Evolutionary conservation across 2,329 filamentous ascomycete species (phyloP), one percentile per base, ranked within the genome.

Genomic region (Ceratocystis smalleyi): DNA sequence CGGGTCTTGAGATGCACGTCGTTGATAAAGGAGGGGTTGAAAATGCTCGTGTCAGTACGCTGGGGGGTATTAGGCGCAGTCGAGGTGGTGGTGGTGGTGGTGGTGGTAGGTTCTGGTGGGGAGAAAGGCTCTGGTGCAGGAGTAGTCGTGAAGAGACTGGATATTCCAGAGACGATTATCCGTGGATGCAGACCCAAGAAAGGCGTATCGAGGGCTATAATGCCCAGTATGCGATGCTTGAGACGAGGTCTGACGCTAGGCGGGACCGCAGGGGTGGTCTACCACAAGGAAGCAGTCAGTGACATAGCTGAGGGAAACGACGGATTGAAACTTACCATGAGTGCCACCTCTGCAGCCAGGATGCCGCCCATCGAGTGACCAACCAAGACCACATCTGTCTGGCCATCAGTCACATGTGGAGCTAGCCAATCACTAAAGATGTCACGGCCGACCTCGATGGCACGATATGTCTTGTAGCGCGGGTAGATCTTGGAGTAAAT

Each of bases 331-430:
- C 12, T 40, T 70, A 79, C 80, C 72, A 87, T 80, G 55, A 95
- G 76, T 2, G 83, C 84, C 30, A 95, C 82, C 69, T 96, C 91
- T 1, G 88, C 89, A 30, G 87, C 83, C 30, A 96, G 74, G 27
- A 96, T 78, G 1, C 91, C 91, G 17, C 91, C 91, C 84, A 96
- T 92, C 51, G 89, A 95, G 73, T 96, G 91, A 0, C 91, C 91
- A 2, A 95, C 77, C 2, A 96, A 78, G 22, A 96, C 79, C 1
- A 95, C 79, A 75, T 96, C 91, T 0, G 89, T 91, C 22, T 78
- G 22, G 12, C 54, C 81, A 3, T 79, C 75, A 32, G 82, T 82
- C 72, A 92, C 87, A 69, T 95, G 89, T 5, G 89, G 89, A 65
- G 81, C 77, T 35, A 95, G 77, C 89, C 91, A 96, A 68, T 75